phyloP scores from a whole-genome alignment of 768 basidiomycete species.

The Boletus edulis region DNA sequence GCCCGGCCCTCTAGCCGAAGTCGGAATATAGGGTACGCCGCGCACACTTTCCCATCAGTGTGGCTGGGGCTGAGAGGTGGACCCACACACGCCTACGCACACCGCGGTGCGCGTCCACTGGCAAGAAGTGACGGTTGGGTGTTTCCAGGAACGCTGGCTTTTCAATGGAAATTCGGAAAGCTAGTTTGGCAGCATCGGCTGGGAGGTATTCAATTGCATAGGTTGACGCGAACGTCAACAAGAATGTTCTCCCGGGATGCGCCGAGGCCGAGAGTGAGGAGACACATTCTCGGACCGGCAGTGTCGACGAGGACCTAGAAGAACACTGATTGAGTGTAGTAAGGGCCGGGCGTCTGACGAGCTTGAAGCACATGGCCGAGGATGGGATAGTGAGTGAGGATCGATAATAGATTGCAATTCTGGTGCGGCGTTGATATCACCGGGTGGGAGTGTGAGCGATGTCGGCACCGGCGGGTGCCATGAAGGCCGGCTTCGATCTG shows the following conservation, averaged over 20 bases:
- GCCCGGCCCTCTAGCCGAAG: background rate
- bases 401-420: slow-evolving; percentile 1
- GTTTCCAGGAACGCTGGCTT: background rate
- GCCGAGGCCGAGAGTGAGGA: no score
- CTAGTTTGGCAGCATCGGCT: background rate
- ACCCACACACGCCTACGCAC: no score
- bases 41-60: background rate
- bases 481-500: slow-evolving; percentile 10
- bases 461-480: slow-evolving; percentile 6
- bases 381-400: background rate
- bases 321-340: no score
- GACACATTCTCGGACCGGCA: background rate
- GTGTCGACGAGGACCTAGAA: background rate
- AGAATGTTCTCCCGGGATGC: background rate
- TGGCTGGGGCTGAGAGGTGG: background rate
- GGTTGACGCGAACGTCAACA: background rate
- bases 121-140: no score
- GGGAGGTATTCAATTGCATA: background rate
- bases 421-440: slow-evolving; percentile 3
- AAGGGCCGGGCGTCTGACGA: background rate
- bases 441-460: slow-evolving; percentile 4
- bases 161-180: background rate
- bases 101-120: no score
- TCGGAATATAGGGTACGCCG: background rate
- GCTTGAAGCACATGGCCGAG: background rate